Percentiles rank a stretch among this genome's conserved stretches.
phyloP scores from a whole-genome alignment of 768 basidiomycete species.

The Leccinum broughii region DNA sequence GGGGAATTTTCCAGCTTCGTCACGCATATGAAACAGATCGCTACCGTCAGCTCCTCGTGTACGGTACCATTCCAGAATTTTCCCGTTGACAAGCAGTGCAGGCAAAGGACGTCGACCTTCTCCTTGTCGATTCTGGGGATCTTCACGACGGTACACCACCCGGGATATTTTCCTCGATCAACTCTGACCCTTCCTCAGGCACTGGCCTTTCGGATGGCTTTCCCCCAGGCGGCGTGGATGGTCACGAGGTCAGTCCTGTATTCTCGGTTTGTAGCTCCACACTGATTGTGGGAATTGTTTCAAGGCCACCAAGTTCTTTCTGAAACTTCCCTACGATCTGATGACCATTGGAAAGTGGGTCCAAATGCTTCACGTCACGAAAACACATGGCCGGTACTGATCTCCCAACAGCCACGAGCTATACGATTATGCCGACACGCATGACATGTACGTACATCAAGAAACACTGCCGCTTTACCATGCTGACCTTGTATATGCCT shows the following conservation, averaged over 20 bases:
- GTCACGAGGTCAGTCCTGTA: slow-evolving; percentile 53
- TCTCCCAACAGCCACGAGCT: slow-evolving; percentile 65
- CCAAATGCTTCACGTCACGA: no score
- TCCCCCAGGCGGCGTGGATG: slow-evolving; percentile 57
- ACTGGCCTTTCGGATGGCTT: slow-evolving; percentile 75
- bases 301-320: slow-evolving; percentile 40
- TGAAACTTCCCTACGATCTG: slow-evolving; percentile 75
- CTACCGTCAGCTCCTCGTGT: slow-evolving; percentile 42
- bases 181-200: slow-evolving; percentile 39
- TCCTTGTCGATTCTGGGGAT: slow-evolving; percentile 83
- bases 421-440: slow-evolving; percentile 66
- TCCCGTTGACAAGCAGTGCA: slow-evolving; percentile 22
- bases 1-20: slow-evolving; percentile 92
- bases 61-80: background rate
- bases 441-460: slow-evolving; percentile 54
- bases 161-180: background rate
- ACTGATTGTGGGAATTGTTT: background rate
- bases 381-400: background rate
- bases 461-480: background rate
- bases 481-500: slow-evolving; percentile 6
- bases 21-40: slow-evolving; percentile 74
- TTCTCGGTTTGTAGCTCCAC: background rate
- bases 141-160: slow-evolving; percentile 57
- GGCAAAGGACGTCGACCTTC: slow-evolving; percentile 75
- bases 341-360: slow-evolving; percentile 83